Conservation (phyloP, 2,329 filamentous ascomycete species). For the Cytospora piceae region DNA sequence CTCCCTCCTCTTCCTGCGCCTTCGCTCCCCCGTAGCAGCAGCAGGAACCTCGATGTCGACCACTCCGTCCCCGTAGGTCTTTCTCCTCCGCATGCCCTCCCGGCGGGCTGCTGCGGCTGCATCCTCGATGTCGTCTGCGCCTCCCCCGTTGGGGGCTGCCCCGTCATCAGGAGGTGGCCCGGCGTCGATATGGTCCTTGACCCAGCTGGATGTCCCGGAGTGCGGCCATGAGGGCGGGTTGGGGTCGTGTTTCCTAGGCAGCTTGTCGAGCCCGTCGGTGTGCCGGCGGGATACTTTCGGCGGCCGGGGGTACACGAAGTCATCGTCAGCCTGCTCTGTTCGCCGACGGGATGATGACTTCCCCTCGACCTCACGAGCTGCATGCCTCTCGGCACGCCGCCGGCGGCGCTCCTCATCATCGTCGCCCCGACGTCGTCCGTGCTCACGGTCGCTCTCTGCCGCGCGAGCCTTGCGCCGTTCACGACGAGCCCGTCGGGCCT, state of each 20-base stretch:
- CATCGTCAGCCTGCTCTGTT: slow-evolving; percentile 48
- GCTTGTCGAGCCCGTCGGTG: slow-evolving; percentile 32
- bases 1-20: slow-evolving; percentile 33
- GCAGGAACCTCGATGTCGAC: slow-evolving; percentile 41
- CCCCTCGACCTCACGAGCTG: slow-evolving; percentile 47
- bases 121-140: slow-evolving; percentile 45
- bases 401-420: slow-evolving; percentile 59
- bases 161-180: slow-evolving; percentile 57
- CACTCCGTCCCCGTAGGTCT: slow-evolving; percentile 44
- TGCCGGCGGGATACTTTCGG: slow-evolving; percentile 28
- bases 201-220: slow-evolving; percentile 68
- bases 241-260: slow-evolving; percentile 37
- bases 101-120: slow-evolving; percentile 56
- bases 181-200: slow-evolving; percentile 66
- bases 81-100: slow-evolving; percentile 51
- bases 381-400: slow-evolving; percentile 56
- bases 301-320: slow-evolving; percentile 48
- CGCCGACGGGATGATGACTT: slow-evolving; percentile 47
- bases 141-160: slow-evolving; percentile 40
- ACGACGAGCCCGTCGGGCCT: slow-evolving; percentile 42
- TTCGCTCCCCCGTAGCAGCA: slow-evolving; percentile 38
- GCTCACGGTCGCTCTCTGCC: slow-evolving; percentile 41
- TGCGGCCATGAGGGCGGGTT: slow-evolving; percentile 55
- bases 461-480: slow-evolving; percentile 54
- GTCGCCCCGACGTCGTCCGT: slow-evolving; percentile 2